Conservation (phyloP, 139 green algal species). For the Coelastrella sp. region DNA sequence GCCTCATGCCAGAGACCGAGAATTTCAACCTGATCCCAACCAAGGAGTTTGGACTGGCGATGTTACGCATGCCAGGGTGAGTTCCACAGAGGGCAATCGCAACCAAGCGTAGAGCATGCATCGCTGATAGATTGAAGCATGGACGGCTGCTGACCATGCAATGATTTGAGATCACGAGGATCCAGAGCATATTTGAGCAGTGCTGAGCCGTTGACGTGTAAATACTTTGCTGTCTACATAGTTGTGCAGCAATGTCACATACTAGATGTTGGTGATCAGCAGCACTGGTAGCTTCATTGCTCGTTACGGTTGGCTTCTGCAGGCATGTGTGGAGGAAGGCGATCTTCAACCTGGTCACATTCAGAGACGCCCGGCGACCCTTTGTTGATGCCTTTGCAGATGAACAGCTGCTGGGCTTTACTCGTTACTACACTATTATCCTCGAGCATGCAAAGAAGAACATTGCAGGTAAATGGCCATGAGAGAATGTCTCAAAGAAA, state of each 20-base stretch:
- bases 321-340: constrained; percentile 41
- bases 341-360: constrained; percentile 37
- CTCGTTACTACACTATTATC: constrained; percentile 39
- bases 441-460: constrained; percentile 50
- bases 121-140: neutral
- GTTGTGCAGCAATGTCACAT: no score
- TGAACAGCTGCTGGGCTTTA: constrained; percentile 53
- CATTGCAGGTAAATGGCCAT: constrained; percentile 55
- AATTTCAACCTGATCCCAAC: constrained; percentile 50
- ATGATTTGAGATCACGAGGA: no score
- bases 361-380: constrained; percentile 29
- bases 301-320: neutral
- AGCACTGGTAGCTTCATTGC: no score
- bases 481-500: no score
- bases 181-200: no score
- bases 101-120: no score
- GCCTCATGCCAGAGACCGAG: constrained; percentile 16
- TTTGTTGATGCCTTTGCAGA: constrained; percentile 53
- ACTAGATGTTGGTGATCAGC: no score
- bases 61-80: constrained; percentile 46
- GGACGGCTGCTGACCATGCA: no score
- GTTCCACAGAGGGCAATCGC: no score
- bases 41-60: constrained; percentile 47
- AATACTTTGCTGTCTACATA: no score
- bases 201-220: no score